Conservation (phyloP, 2,329 filamentous ascomycete species). For the Paecilomyces fulvus region DNA sequence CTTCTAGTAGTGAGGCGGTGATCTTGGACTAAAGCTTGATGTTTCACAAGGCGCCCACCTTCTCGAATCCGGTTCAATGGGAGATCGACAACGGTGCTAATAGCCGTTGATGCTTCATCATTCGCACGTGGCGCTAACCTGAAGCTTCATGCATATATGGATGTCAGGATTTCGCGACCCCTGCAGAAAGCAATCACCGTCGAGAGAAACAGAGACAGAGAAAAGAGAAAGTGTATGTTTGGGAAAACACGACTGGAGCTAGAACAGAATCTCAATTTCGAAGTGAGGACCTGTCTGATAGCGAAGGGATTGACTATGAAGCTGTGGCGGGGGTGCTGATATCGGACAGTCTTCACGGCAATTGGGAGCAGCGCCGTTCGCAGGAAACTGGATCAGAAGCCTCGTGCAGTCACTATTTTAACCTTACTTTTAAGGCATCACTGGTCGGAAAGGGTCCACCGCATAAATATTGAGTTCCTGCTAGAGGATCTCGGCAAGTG, state of each 20-base stretch:
- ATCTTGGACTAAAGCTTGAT: neutral
- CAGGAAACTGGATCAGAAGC: neutral
- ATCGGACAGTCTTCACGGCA: neutral
- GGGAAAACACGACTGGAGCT: neutral
- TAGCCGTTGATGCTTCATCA: conserved; percentile 29
- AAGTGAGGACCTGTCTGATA: neutral
- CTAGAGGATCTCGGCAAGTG: neutral
- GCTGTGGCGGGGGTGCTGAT: neutral
- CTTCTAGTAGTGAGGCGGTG: neutral
- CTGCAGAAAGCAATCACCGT: neutral
- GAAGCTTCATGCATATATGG: conserved; percentile 27
- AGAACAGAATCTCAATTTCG: neutral
- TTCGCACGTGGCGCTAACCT: conserved; percentile 30
- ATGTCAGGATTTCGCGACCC: neutral
- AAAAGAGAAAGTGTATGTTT: neutral
- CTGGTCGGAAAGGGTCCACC: neutral
- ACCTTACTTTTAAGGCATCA: neutral
- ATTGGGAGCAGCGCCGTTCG: neutral
- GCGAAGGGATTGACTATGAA: neutral
- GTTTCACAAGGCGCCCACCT: conserved; percentile 6
- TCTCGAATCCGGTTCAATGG: conserved; percentile 22
- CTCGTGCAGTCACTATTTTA: neutral
- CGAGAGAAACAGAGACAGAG: conserved; percentile 6
- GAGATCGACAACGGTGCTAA: conserved; percentile 29
- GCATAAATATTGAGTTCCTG: neutral